Conservation (phyloP, 2,329 filamentous ascomycete species). For the Cephalotrichum gorgonifer region DNA sequence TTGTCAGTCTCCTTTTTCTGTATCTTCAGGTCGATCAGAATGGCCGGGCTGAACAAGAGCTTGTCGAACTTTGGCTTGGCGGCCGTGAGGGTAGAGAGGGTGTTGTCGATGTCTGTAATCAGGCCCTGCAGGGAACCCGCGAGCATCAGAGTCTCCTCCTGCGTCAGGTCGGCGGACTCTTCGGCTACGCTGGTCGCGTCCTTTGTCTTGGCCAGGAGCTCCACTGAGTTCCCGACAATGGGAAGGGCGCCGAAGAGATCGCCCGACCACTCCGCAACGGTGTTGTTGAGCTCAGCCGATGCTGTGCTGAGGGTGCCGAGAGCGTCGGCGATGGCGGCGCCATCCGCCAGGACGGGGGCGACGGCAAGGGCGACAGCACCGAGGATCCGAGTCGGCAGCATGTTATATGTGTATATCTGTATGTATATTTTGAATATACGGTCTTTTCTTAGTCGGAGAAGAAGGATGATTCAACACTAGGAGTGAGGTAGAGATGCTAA, state of each 20-base stretch:
- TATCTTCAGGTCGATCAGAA: slow-evolving; percentile 28
- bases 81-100: slow-evolving; percentile 25
- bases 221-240: slow-evolving; percentile 26
- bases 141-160: slow-evolving; percentile 25
- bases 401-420: neutral
- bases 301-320: slow-evolving; percentile 22
- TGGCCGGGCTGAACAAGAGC: slow-evolving; percentile 28
- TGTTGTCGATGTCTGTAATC: slow-evolving; percentile 23
- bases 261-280: slow-evolving; percentile 26
- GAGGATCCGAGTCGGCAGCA: neutral
- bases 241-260: slow-evolving; percentile 25
- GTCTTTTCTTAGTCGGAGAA: neutral
- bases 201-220: slow-evolving; percentile 28
- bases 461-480: neutral
- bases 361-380: slow-evolving; percentile 16
- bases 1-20: slow-evolving; percentile 27
- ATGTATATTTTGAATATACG: neutral
- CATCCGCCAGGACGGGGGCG: slow-evolving; percentile 20
- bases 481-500: too few species aligned
- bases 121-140: slow-evolving; percentile 25
- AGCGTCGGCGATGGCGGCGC: slow-evolving; percentile 9
- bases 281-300: slow-evolving; percentile 21
- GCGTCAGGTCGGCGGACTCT: slow-evolving; percentile 24
- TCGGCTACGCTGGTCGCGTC: slow-evolving; percentile 24
- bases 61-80: slow-evolving; percentile 33